Evolutionary conservation across 1,284 basidiomycete genomes (phyloP).

Genomic region (Coriolopsis trogii): DNA sequence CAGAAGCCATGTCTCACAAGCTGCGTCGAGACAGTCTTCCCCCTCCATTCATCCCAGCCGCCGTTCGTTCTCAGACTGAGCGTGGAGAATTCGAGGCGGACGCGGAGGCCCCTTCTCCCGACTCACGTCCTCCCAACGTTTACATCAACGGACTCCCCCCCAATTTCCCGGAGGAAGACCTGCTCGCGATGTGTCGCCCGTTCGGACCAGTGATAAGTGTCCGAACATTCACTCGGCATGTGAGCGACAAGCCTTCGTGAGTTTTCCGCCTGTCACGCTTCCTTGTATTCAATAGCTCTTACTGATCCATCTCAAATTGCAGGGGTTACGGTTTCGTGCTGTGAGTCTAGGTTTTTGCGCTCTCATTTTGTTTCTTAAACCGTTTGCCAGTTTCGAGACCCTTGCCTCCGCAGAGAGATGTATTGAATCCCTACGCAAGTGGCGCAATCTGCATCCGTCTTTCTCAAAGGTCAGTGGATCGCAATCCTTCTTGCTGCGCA

Average conservation of each 20-base stretch:
- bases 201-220: conserved; percentile 46
- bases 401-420: conserved; percentile 69
- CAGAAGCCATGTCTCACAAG: conserved; percentile 9
- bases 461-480: conserved; percentile 54
- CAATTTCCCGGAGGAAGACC: conserved; percentile 48
- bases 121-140: conserved; percentile 43
- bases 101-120: not conserved
- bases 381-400: conserved; percentile 53
- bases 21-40: conserved; percentile 6
- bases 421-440: conserved; percentile 64
- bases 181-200: conserved; percentile 41
- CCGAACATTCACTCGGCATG: conserved; percentile 47
- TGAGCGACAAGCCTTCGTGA: conserved; percentile 43
- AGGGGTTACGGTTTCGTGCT: conserved; percentile 83
- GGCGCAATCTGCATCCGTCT: conserved; percentile 75
- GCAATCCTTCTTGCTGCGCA: not conserved
- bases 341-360: conserved; percentile 43
- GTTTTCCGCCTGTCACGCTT: not conserved
- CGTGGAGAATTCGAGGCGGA: conserved; percentile 7
- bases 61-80: not conserved
- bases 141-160: conserved; percentile 54
- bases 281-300: not conserved
- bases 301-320: conserved; percentile 9
- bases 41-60: conserved; percentile 17
- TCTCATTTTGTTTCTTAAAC: not conserved